Evolutionary conservation across 108 stramenopile genomes (phyloP), one percentile per base, ranked within the genome.

Genomic region (Nannochloropsis oceanica): DNA sequence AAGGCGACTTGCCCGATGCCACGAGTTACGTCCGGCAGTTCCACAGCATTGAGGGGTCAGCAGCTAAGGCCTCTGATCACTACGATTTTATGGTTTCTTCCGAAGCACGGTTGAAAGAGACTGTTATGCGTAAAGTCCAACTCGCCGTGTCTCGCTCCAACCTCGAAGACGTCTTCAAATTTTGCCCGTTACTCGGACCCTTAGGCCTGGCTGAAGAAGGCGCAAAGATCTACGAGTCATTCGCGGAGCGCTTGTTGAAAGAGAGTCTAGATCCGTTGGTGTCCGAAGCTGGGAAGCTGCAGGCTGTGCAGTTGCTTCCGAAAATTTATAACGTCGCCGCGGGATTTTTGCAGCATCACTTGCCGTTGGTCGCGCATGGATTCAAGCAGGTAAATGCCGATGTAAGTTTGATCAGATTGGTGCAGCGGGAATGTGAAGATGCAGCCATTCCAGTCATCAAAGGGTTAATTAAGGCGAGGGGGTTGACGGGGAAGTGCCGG

Each of bases 131-230:
- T 22, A 86, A 73, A 83, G 87, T 85, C 82, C 82, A 86, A 24
- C 82, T 34, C 27, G 85, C 80, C 34, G 84, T 87, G 42, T 85
- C 86, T 25, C 80, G 44, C 24, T 81, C 86, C 59, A n/a, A 73
- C 22, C 59, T 73, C 5, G 59, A 73, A 18, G 59, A 73, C 59
- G 59, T 73, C 22, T 73, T 73, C 9, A 73, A 73, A 9, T 73
- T 73, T 44, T 87, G 87, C 43, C 87, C 87, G 50, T 85, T 87
- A 22, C 86, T 87, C 20, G 82, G 82, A 18, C 85, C 87, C 25
- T 82, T 87, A 25, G 85, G 85, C 25, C 82, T 87, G 80, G 87
- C 85, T n/a, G 43, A 84, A n/a, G 84, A 83, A 42, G 85, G 85
- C 20, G 79, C 83, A 42, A 84, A 86, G 43, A 79, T 86, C 26